Conservation (phyloP, 2,329 filamentous ascomycete species). For the Ascochyta clinopodiicola region DNA sequence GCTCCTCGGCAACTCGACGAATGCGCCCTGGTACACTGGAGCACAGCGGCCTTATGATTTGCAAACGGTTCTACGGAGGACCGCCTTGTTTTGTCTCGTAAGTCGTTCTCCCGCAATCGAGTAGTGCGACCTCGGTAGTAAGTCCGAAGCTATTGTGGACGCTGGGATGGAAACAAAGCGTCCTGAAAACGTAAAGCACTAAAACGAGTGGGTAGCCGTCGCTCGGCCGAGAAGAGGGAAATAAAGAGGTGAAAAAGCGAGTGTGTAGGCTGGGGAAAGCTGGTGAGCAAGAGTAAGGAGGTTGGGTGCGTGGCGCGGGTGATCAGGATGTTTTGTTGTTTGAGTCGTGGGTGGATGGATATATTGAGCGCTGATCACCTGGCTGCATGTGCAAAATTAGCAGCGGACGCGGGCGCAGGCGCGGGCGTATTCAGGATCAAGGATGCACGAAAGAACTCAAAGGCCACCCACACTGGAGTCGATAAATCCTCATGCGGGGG, state of each 20-base stretch:
- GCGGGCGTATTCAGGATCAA: constrained; percentile 13
- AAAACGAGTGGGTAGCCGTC: constrained; percentile 10
- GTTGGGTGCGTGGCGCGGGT: constrained; percentile 25
- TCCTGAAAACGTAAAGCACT: constrained; percentile 3
- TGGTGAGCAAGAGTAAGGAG: constrained; percentile 23
- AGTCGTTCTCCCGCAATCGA: constrained; percentile 18
- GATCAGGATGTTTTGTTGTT: constrained; percentile 31
- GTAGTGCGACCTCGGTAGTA: constrained; percentile 21
- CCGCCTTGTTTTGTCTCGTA: constrained; percentile 15
- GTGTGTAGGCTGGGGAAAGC: constrained; percentile 23
- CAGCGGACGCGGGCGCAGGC: constrained; percentile 13
- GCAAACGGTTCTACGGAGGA: constrained; percentile 21
- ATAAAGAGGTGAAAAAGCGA: constrained; percentile 31
- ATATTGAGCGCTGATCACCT: constrained; percentile 36
- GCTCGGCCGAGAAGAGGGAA: constrained; percentile 11
- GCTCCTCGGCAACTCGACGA: not conserved
- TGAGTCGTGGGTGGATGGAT: constrained; percentile 14
- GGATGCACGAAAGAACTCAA: not conserved
- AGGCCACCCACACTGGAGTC: not conserved
- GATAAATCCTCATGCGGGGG: constrained; percentile 3
- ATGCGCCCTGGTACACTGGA: constrained; percentile 7
- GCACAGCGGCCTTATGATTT: constrained; percentile 16
- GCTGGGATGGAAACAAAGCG: constrained; percentile 6
- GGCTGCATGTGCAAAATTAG: constrained; percentile 35
- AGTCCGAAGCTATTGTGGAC: constrained; percentile 16